These are phyloP conservation scores for Jaminaea rosea DNA, from an alignment of 1,284 basidiomycete genomes.

Conservation along the genomic window DNA sequence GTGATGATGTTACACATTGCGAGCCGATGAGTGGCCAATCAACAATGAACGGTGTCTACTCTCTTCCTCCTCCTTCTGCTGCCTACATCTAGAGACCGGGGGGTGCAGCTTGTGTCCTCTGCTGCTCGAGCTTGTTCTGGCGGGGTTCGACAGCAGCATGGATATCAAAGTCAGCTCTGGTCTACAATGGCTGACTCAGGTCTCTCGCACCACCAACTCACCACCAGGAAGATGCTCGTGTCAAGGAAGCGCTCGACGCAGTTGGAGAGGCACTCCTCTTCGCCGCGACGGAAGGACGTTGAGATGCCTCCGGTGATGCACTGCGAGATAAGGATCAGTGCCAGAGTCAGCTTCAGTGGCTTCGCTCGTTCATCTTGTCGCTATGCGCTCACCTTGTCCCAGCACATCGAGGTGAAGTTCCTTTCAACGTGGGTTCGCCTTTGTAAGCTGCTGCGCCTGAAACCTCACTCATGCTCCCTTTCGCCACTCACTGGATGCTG, in stretches of 20 bases:
- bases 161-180: no score
- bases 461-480: no score
- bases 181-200: no score
- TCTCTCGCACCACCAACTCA: background rate
- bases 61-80: no score
- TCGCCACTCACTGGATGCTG: constrained; percentile 51
- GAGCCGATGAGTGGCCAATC: background rate
- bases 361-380: constrained; percentile 5
- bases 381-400: constrained; percentile 31
- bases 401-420: constrained; percentile 47
- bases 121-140: background rate
- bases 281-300: constrained; percentile 72
- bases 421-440: no score
- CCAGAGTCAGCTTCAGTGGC: background rate
- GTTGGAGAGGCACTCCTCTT: constrained; percentile 76
- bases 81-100: no score
- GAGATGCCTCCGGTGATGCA: constrained; percentile 76
- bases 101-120: no score
- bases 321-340: constrained; percentile 38
- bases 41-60: background rate
- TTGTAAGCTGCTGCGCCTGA: no score
- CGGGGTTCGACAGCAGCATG: background rate
- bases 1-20: no score
- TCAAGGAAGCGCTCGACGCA: constrained; percentile 60
- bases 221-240: background rate